Conservation (phyloP, 106 monocot genomes). For the Acorus gramineus region DNA sequence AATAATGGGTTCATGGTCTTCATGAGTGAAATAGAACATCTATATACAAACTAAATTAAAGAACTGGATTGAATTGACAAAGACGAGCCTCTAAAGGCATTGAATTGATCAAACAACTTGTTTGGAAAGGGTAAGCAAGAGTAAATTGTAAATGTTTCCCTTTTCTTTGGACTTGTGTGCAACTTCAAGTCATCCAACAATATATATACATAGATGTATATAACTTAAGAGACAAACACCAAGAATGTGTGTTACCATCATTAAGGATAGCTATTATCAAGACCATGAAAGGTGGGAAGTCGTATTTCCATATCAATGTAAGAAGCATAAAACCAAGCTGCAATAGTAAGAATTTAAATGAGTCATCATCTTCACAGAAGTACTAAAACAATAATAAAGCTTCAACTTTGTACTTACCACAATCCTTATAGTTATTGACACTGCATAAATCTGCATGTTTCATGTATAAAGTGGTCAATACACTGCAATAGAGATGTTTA, state of each 20-base stretch:
- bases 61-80: too few species aligned
- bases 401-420: slow-evolving; percentile 28
- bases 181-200: too few species aligned
- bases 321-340: slow-evolving; percentile 65
- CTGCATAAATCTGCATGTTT: slow-evolving; percentile 63
- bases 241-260: slow-evolving; percentile 26
- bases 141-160: too few species aligned
- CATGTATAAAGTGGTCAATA: slow-evolving; percentile 2
- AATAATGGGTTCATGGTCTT: too few species aligned
- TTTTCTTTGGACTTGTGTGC: too few species aligned
- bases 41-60: too few species aligned
- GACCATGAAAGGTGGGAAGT: slow-evolving; percentile 71
- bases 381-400: neutral
- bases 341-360: slow-evolving; percentile 1
- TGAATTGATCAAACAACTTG: too few species aligned
- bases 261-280: slow-evolving; percentile 56
- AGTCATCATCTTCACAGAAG: neutral
- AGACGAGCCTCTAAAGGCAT: too few species aligned
- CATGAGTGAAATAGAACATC: too few species aligned
- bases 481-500: neutral
- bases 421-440: slow-evolving; percentile 64
- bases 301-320: slow-evolving; percentile 61
- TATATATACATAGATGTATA: too few species aligned
- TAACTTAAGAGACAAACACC: too few species aligned
- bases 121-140: too few species aligned